phyloP scores from a whole-genome alignment of 345 rosid species.

The Murraya paniculata region DNA sequence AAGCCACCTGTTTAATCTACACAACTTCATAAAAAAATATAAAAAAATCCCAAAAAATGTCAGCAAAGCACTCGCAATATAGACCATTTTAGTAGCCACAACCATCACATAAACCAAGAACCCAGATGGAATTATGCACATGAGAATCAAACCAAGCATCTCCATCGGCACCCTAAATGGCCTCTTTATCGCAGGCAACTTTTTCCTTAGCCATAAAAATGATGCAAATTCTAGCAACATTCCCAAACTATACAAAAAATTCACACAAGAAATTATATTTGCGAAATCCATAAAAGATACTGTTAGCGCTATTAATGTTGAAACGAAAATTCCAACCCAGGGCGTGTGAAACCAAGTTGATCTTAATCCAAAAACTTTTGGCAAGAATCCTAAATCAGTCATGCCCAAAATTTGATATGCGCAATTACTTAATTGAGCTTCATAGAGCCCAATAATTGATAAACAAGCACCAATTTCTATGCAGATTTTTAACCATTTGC shows the following conservation, averaged over 20 bases:
- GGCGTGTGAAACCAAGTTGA: constrained; percentile 49
- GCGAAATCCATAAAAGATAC: constrained; percentile 33
- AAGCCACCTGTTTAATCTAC: constrained; percentile 36
- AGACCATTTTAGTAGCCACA: constrained; percentile 30
- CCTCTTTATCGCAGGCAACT: constrained; percentile 29
- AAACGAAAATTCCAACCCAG: constrained; percentile 40
- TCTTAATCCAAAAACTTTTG: constrained; percentile 42
- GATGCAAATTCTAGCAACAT: constrained; percentile 50
- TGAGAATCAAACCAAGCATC: constrained; percentile 27
- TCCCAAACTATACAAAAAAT: constrained; percentile 46
- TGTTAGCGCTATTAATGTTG: constrained; percentile 21
- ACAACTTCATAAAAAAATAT: constrained; percentile 28
- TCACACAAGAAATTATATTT: constrained; percentile 38
- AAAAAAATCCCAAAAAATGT: constrained; percentile 31
- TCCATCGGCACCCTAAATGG: constrained; percentile 41
- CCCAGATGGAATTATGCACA: constrained; percentile 45
- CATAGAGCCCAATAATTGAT: constrained; percentile 46
- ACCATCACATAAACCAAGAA: constrained; percentile 34
- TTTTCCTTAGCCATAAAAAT: constrained; percentile 43
- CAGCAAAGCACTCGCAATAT: constrained; percentile 22
- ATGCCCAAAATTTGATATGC: constrained; percentile 73
- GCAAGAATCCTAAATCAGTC: constrained; percentile 69
- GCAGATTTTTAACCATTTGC: constrained; percentile 65
- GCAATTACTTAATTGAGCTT: constrained; percentile 64
- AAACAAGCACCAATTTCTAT: constrained; percentile 59